These are phyloP conservation scores for Suillus clintonianus DNA, from an alignment of 768 basidiomycete genomes.

Conservation along the genomic window DNA sequence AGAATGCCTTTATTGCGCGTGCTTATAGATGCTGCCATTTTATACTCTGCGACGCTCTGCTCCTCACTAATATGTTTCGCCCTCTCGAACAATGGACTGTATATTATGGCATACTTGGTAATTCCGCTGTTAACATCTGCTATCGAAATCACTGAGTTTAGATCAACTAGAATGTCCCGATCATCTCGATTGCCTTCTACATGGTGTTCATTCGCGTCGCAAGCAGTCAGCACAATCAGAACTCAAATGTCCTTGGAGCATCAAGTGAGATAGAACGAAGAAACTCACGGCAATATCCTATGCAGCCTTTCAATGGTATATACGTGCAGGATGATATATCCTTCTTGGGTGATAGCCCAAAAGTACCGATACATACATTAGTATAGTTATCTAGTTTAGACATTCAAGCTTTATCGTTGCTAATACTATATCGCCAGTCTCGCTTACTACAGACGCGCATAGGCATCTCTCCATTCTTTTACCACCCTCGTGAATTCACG, in stretches of 20 bases:
- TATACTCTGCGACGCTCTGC: conserved; percentile 5
- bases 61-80: conserved; percentile 5
- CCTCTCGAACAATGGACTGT: conserved; percentile 1
- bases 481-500: no score
- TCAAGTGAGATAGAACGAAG: neutral
- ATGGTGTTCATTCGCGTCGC: conserved; percentile 10
- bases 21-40: neutral
- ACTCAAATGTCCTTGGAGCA: neutral
- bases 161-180: neutral
- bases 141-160: neutral
- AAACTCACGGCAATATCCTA: neutral
- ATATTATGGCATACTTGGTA: conserved; percentile 2
- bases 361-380: neutral
- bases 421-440: no score
- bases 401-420: no score
- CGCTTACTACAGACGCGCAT: no score
- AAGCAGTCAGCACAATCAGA: neutral
- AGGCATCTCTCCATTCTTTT: no score
- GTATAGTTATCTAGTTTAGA: neutral
- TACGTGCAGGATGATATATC: neutral
- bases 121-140: neutral
- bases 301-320: neutral
- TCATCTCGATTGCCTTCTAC: conserved; percentile 12
- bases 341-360: neutral
- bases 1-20: neutral